These are phyloP conservation scores for Straminergon stramineum DNA, from an alignment of 225 moss, liverwort and hornwort species.

Conservation along the genomic window DNA sequence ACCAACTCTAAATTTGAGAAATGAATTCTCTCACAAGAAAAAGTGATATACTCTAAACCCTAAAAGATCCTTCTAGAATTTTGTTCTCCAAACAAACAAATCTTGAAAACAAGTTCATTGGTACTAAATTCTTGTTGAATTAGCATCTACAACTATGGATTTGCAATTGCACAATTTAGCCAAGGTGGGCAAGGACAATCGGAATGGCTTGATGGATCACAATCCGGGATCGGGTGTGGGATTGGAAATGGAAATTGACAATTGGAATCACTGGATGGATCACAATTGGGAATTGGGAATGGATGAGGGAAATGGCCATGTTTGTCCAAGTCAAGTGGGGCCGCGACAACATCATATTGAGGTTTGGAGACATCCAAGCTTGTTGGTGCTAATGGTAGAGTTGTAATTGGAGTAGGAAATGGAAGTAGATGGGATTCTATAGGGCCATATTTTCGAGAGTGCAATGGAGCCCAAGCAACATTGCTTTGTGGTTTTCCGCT, in stretches of 20 bases:
- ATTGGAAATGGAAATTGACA: not conserved
- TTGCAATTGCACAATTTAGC: not conserved
- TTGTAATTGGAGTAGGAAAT: not conserved
- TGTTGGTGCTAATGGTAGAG: accelerated
- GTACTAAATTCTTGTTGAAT: no score
- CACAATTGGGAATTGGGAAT: not conserved
- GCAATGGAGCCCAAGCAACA: not conserved
- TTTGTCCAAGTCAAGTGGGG: not conserved
- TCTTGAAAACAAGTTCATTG: no score
- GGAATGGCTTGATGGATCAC: not conserved
- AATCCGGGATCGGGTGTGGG: accelerated
- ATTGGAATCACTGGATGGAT: not conserved
- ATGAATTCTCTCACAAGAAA: no score
- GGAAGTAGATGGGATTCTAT: not conserved
- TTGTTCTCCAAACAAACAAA: no score
- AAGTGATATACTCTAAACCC: no score
- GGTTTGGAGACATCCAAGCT: not conserved
- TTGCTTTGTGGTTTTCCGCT: not conserved
- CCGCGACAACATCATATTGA: accelerated
- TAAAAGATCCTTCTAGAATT: no score
- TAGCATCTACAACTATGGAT: no score
- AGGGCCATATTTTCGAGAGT: no score
- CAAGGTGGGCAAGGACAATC: not conserved
- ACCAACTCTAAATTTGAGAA: accelerated
- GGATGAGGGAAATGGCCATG: accelerated